Base-by-base conservation (phyloP, 1,284 basidiomycete genomes). In the Irpex lacteus region DNA sequence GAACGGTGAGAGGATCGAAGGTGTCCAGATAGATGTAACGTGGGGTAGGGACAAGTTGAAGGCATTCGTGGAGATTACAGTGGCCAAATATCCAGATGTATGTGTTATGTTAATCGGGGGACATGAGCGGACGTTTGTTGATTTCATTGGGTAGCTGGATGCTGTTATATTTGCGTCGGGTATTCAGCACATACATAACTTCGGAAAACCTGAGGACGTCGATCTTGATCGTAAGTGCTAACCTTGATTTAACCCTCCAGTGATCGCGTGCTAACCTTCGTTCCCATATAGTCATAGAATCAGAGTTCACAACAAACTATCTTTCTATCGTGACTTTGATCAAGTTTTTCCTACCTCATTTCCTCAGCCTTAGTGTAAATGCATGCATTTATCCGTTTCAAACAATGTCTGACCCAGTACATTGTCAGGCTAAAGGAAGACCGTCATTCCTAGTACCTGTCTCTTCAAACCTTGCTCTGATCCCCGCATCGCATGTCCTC, bases 231-330 rank as follows among this genome's bases (percentile, higher is more conserved):
- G 85, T 84, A 69, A 63, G 78, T 55, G 8, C 37, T 67, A 44
- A 19, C 26, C 4, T n/a, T 26, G 26, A 26, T 26, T 26, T 26
- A 26, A 26, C 26, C 26, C 26, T 26, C 26, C 26, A 26, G 26
- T 26, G 26, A 26, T 26, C 26, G 26, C 44, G 44, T 47, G 44
- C 44, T 13, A 58, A 11, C 37, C 32, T 34, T 47, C 50, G 32
- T 32, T 18, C 26, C 56, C 32, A 54, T 19, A 55, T 19, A 86
- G 84, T 78, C 56, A 66, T 87, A 32, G 71, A 76, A 21, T 72
- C 71, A 32, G 87, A 90, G 71, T 69, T 87, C 3, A 80, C 81
- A 59, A 79, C 82, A 44, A 89, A 90, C 70, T 89, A 88, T 68
- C 76, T 77, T 0, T 81, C 86, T 0, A 75, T 85, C n/a, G 74